These are phyloP conservation scores for Debaryomyces castellii DNA, from an alignment of 805 yeast species.

Conservation along the genomic window DNA sequence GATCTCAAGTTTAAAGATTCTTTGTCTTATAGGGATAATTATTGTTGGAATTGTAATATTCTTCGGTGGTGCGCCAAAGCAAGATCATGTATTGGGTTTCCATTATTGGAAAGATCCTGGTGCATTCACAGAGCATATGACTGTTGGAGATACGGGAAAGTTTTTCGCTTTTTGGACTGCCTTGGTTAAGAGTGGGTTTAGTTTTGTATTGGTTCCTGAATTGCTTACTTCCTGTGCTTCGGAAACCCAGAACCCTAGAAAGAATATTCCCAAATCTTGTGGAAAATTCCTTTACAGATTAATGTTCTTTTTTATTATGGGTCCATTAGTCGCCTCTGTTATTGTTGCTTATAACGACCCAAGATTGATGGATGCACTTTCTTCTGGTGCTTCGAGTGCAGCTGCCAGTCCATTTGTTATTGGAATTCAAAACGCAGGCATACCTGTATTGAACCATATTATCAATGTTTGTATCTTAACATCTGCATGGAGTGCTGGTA, in stretches of 20 bases:
- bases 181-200: constrained; percentile 58
- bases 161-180: constrained; percentile 62
- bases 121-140: constrained; percentile 15
- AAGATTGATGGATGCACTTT: constrained; percentile 12
- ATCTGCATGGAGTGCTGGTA: constrained; percentile 71
- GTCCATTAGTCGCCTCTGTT: constrained; percentile 19
- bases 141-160: constrained; percentile 52
- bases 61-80: constrained; percentile 19
- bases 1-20: constrained; percentile 17
- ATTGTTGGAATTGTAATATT: constrained; percentile 19
- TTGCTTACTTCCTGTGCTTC: constrained; percentile 38
- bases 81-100: constrained; percentile 20
- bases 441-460: constrained; percentile 63
- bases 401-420: constrained; percentile 79
- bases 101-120: constrained; percentile 23
- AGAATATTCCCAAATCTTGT: constrained; percentile 58
- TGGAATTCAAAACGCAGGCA: constrained; percentile 42
- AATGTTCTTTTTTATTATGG: constrained; percentile 23
- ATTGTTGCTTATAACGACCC: constrained; percentile 23
- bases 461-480: constrained; percentile 72
- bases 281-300: constrained; percentile 51
- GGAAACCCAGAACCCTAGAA: constrained; percentile 60
- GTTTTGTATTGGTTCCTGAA: constrained; percentile 60
- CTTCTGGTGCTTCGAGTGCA: constrained; percentile 20
- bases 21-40: constrained; percentile 17